Percentiles rank a stretch among this genome's conserved stretches.
phyloP scores from a whole-genome alignment of 2,329 filamentous ascomycete species.

The Fusarium sp. region DNA sequence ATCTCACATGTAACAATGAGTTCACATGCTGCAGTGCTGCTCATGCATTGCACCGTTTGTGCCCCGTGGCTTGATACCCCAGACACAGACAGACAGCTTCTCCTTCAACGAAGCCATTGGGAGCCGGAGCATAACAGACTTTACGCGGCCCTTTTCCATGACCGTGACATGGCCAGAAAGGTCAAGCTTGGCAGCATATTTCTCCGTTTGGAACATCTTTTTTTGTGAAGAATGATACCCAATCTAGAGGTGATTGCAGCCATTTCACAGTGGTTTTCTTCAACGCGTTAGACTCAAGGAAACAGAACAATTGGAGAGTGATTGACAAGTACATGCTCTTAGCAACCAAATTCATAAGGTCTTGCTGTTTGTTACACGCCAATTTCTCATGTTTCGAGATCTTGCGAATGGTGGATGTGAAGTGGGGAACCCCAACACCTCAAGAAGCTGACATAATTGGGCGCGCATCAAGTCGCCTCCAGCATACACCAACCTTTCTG shows the following conservation, averaged over 20 bases:
- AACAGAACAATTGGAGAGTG: neutral
- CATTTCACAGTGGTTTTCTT: neutral
- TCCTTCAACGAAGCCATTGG: neutral
- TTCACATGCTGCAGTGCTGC: constrained; percentile 6
- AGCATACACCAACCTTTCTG: neutral
- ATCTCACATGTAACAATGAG: constrained; percentile 15
- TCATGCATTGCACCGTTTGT: constrained; percentile 1
- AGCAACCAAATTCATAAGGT: neutral
- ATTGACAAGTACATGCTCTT: neutral
- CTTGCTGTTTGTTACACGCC: neutral
- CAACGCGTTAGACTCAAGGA: too few species aligned
- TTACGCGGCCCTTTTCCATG: neutral
- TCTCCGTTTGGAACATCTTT: neutral
- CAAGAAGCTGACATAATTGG: constrained; percentile 3
- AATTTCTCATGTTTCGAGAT: neutral
- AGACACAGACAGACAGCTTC: neutral
- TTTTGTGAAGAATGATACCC: neutral
- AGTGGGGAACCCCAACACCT: neutral
- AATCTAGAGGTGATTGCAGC: neutral
- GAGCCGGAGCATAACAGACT: too few species aligned
- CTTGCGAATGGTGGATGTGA: neutral
- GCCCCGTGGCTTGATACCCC: neutral
- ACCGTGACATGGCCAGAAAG: neutral
- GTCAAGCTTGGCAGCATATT: neutral
- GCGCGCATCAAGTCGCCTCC: neutral